Percentiles rank a stretch among this genome's conserved stretches.
phyloP scores from a whole-genome alignment of 129 eudicot species.

The Apium graveolens region DNA sequence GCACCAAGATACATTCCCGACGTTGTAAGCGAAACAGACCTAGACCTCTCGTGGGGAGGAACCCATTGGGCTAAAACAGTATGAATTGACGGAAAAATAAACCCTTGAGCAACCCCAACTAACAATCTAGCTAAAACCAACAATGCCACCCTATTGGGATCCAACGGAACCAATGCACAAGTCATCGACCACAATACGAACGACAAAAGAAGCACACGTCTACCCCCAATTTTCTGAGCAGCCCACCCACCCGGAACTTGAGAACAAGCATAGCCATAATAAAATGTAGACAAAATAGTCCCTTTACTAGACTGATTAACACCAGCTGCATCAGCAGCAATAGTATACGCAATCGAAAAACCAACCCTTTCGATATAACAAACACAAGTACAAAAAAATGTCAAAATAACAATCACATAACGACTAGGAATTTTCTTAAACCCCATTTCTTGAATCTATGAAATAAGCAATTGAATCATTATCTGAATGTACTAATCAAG shows the following conservation, averaged over 20 bases:
- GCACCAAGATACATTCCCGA: slow-evolving; percentile 98
- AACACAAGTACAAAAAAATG: slow-evolving; percentile 77
- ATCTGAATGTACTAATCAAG: not conserved
- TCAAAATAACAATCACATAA: slow-evolving; percentile 72
- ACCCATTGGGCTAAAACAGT: slow-evolving; percentile 98
- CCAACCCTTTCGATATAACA: slow-evolving; percentile 95
- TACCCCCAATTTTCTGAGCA: slow-evolving; percentile 87
- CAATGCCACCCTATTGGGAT: slow-evolving; percentile 50
- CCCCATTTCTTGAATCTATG: slow-evolving; percentile 35
- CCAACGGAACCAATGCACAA: slow-evolving; percentile 81
- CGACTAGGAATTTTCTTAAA: slow-evolving; percentile 50
- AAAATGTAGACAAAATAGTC: slow-evolving; percentile 75
- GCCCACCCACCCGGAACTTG: slow-evolving; percentile 98
- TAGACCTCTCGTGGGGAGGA: slow-evolving; percentile 93
- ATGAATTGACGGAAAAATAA: slow-evolving; percentile 91
- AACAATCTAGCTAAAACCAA: slow-evolving; percentile 75
- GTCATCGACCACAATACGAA: slow-evolving; percentile 84
- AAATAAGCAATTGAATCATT: not conserved
- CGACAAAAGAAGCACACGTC: slow-evolving; percentile 85
- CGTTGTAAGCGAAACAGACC: slow-evolving; percentile 90
- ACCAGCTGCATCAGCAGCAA: slow-evolving; percentile 90
- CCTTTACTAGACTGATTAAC: slow-evolving; percentile 91
- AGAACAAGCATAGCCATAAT: slow-evolving; percentile 91
- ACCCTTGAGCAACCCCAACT: slow-evolving; percentile 92
- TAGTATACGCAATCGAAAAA: slow-evolving; percentile 88